Conservation (phyloP, 2,329 filamentous ascomycete genomes). For the Penicillium sp. region DNA sequence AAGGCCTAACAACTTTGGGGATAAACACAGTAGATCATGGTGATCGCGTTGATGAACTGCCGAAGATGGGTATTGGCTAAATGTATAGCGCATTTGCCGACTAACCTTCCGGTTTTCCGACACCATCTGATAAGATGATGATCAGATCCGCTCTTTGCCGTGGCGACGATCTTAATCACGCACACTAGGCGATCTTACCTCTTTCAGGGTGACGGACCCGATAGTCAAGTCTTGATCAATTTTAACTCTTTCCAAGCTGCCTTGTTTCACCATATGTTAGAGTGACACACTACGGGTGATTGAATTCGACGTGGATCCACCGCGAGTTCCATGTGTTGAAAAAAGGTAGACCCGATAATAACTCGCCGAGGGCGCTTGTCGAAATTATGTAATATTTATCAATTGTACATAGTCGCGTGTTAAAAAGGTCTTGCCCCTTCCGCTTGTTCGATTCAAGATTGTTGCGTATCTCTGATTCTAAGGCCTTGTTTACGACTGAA, state of each 20-base stretch:
- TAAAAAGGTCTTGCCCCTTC: neutral
- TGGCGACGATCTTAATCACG: conserved; percentile 5
- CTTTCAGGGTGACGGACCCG: neutral
- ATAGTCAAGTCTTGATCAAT: conserved; percentile 5
- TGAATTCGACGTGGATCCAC: neutral
- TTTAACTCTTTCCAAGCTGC: neutral
- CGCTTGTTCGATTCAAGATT: neutral
- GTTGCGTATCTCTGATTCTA: neutral
- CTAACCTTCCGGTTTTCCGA: neutral
- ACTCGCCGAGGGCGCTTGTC: neutral
- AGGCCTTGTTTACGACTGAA: neutral
- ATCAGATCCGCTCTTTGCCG: conserved; percentile 6
- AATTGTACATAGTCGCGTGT: neutral
- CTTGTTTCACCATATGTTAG: neutral
- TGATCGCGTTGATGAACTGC: conserved; percentile 1
- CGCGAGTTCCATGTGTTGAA: neutral
- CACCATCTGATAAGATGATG: conserved; percentile 16
- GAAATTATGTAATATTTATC: neutral
- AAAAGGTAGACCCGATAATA: neutral
- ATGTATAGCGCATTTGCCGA: neutral
- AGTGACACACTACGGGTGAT: neutral
- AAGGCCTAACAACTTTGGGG: neutral
- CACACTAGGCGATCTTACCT: neutral
- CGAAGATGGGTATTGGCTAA: conserved; percentile 1
- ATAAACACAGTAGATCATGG: conserved; percentile 3